Percentiles rank a stretch among this genome's conserved stretches.
Evolutionary conservation across 164 flowering plant genomes (phyloP).

Genomic region (Malania oleifera): DNA sequence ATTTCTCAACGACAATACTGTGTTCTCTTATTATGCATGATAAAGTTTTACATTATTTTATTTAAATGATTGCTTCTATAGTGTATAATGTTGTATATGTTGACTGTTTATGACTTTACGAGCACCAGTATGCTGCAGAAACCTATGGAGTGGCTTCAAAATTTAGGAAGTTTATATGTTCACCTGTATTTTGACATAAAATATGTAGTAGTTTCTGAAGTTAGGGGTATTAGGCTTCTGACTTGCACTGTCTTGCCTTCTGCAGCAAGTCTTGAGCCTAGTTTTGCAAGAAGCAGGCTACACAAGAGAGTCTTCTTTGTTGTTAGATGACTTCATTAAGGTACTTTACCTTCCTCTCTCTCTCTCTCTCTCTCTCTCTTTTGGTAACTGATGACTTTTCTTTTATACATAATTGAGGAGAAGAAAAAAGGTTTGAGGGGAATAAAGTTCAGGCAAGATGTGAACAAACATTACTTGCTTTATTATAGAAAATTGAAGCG

Average conservation of each 20-base stretch:
- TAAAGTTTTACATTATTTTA: no score
- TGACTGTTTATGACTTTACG: neutral
- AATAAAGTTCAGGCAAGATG: neutral
- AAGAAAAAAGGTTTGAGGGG: neutral
- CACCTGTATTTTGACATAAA: no score
- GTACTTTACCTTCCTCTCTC: conserved; percentile 20
- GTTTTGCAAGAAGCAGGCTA: conserved; percentile 79
- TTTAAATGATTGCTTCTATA: neutral
- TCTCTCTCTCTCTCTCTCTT: no score
- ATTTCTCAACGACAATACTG: no score
- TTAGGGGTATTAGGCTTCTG: neutral
- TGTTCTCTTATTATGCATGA: no score
- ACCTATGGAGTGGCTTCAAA: neutral
- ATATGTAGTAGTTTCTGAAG: neutral
- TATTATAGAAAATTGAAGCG: no score
- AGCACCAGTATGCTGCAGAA: neutral
- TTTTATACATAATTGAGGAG: neutral
- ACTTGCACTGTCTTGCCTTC: conserved; percentile 9
- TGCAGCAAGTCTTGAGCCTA: conserved; percentile 63
- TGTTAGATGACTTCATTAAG: conserved; percentile 72
- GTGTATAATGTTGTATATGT: neutral
- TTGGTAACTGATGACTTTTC: no score
- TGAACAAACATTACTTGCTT: no score
- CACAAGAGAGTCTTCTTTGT: conserved; percentile 47
- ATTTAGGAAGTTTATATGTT: neutral